Conservation (phyloP, 306 rosid genomes). For the Sphenostylis stenocarpa region DNA sequence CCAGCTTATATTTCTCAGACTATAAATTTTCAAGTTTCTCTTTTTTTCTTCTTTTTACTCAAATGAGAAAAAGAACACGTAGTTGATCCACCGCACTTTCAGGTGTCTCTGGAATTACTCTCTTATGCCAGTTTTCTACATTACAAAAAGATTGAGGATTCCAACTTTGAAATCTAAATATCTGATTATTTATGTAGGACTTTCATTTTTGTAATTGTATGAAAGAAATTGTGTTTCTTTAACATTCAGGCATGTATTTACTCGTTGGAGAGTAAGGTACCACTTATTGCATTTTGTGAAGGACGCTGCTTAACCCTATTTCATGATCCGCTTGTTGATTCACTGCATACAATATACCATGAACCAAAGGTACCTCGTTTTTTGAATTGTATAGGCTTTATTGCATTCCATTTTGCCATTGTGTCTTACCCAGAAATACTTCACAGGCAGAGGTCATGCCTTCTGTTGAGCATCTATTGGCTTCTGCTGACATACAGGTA, state of each 20-base stretch:
- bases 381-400: not conserved
- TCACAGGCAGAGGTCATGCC: conserved; percentile 86
- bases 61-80: conserved; percentile 15
- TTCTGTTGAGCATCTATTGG: conserved; percentile 81
- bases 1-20: conserved; percentile 5
- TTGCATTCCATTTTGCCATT: conserved; percentile 26
- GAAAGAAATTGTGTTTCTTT: conserved; percentile 18
- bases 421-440: conserved; percentile 31
- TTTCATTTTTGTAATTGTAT: conserved; percentile 6
- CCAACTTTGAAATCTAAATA: conserved; percentile 9
- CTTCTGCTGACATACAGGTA: conserved; percentile 85
- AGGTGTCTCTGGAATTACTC: not conserved
- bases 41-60: conserved; percentile 1
- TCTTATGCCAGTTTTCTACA: conserved; percentile 6
- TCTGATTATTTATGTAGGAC: conserved; percentile 10
- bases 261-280: conserved; percentile 73
- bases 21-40: not conserved
- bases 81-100: not conserved
- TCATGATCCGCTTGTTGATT: conserved; percentile 75
- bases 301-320: conserved; percentile 88
- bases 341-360: conserved; percentile 68
- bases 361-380: conserved; percentile 80
- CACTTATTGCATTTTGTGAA: conserved; percentile 74
- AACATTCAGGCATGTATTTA: conserved; percentile 74
- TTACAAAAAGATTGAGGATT: conserved; percentile 8